Evolutionary conservation across 2,329 filamentous ascomycete genomes (phyloP).

Genomic region (Pyrenochaeta sp.): DNA sequence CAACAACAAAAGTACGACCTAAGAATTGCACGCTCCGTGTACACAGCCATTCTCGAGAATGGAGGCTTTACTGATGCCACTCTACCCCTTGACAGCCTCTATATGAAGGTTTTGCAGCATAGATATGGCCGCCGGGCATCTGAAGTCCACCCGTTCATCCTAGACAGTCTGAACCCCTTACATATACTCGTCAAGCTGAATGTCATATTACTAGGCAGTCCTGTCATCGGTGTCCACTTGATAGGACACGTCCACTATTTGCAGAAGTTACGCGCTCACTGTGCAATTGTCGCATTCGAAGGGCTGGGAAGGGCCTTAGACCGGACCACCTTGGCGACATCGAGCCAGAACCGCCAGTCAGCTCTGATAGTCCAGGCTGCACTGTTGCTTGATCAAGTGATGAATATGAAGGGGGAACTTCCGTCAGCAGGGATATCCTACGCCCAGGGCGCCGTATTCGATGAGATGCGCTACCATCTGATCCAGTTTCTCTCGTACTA

Average conservation of each 20-base stretch:
- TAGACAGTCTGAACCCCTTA: constrained; percentile 8
- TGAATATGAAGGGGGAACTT: constrained; percentile 9
- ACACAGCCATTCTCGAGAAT: neutral
- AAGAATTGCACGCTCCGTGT: neutral
- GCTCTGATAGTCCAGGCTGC: constrained; percentile 13
- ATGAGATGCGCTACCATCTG: constrained; percentile 15
- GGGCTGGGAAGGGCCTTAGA: constrained; percentile 12
- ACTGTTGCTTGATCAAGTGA: constrained; percentile 16
- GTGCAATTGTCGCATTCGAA: constrained; percentile 13
- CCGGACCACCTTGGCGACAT: constrained; percentile 3
- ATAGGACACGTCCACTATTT: constrained; percentile 11
- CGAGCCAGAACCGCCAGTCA: constrained; percentile 4
- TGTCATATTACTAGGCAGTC: constrained; percentile 11
- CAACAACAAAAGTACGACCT: neutral
- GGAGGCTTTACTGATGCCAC: neutral
- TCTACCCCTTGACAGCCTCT: constrained; percentile 5
- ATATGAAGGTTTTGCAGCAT: constrained; percentile 7
- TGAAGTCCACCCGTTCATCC: constrained; percentile 14
- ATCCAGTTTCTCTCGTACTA: constrained; percentile 16
- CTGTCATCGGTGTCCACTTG: constrained; percentile 6
- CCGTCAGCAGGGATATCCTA: constrained; percentile 3
- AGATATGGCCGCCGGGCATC: neutral
- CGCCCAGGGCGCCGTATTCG: constrained; percentile 6
- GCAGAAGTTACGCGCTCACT: constrained; percentile 11
- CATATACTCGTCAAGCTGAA: constrained; percentile 10